A percentile compares a stretch with the other conserved stretches of the same genome.
Evolutionary conservation across 495 filamentous ascomycete genomes (phyloP).

Genomic region (Penicillium cinerascens): DNA sequence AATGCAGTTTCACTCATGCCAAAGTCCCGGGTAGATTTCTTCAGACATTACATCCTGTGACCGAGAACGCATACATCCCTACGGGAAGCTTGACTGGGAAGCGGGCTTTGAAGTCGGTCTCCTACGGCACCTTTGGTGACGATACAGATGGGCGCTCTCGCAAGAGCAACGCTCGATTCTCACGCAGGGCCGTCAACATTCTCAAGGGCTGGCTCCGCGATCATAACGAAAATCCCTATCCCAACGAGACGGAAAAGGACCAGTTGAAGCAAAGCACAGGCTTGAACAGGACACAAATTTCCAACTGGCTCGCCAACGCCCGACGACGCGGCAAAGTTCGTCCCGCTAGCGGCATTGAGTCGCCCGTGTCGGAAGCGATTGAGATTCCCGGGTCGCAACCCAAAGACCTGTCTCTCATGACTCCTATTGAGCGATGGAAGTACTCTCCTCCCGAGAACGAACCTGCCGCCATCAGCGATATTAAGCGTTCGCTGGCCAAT

Average conservation of each 20-base stretch:
- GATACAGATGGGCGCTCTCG: slow-evolving; percentile 46
- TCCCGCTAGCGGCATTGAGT: slow-evolving; percentile 53
- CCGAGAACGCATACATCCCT: slow-evolving; percentile 44
- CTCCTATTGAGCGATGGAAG: slow-evolving; percentile 82
- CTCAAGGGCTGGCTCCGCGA: slow-evolving; percentile 75
- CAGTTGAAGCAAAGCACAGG: slow-evolving; percentile 67
- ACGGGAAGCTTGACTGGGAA: slow-evolving; percentile 37
- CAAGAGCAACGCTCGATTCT: slow-evolving; percentile 61
- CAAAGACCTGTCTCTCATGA: slow-evolving; percentile 60
- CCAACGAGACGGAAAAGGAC: slow-evolving; percentile 76
- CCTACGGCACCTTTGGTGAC: slow-evolving; percentile 33
- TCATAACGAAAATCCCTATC: slow-evolving; percentile 75
- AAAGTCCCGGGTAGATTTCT: slow-evolving; percentile 45
- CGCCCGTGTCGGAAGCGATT: slow-evolving; percentile 58
- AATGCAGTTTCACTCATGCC: slow-evolving; percentile 65
- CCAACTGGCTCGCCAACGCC: slow-evolving; percentile 85
- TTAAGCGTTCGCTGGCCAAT: slow-evolving; percentile 69
- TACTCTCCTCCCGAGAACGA: slow-evolving; percentile 84
- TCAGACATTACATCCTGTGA: slow-evolving; percentile 49
- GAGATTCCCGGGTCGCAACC: slow-evolving; percentile 56
- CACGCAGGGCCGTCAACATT: slow-evolving; percentile 66
- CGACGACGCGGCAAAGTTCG: slow-evolving; percentile 71
- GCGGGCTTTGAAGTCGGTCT: slow-evolving; percentile 39
- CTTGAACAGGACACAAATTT: slow-evolving; percentile 70
- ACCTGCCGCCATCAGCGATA: slow-evolving; percentile 74